phyloP scores from a whole-genome alignment of 2,329 filamentous ascomycete genomes.

The Phaeoacremonium minimum region DNA sequence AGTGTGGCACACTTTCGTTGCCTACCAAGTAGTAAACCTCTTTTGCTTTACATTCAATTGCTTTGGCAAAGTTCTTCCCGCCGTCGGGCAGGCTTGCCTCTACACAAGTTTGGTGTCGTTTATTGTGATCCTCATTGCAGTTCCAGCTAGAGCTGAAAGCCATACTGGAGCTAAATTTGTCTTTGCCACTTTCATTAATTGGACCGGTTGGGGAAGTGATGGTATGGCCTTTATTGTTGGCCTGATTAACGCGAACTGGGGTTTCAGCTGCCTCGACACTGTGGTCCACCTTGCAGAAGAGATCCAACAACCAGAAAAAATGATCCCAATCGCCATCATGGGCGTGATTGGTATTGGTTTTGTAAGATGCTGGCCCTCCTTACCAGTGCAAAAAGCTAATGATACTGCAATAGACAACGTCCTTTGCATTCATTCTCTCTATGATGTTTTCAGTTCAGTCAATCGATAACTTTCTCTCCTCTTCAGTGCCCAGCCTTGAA shows the following conservation, averaged over 20 bases:
- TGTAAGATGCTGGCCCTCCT: neutral
- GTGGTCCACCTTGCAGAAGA: conserved; percentile 33
- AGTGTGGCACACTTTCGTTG: conserved; percentile 35
- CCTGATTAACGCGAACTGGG: conserved; percentile 32
- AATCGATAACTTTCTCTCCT: neutral
- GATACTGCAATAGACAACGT: conserved; percentile 28
- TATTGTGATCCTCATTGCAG: conserved; percentile 30
- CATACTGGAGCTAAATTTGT: conserved; percentile 35
- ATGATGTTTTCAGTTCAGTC: conserved; percentile 17
- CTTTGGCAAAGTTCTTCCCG: conserved; percentile 27
- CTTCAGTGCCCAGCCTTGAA: neutral
- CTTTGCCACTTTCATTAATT: conserved; percentile 41
- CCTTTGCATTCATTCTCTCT: conserved; percentile 30
- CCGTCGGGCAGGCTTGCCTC: conserved; percentile 17
- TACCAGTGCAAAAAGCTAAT: conserved; percentile 11
- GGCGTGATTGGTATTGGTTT: conserved; percentile 11
- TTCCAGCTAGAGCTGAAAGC: conserved; percentile 28
- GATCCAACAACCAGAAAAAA: conserved; percentile 25
- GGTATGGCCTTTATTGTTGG: conserved; percentile 42
- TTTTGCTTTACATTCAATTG: conserved; percentile 31
- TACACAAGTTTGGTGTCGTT: conserved; percentile 33
- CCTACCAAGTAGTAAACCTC: conserved; percentile 27
- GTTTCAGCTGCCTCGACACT: conserved; percentile 28
- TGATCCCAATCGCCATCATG: conserved; percentile 31
- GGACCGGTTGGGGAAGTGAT: conserved; percentile 40